Conservation (phyloP, 257 asterid species). For the Avicennia marina region DNA sequence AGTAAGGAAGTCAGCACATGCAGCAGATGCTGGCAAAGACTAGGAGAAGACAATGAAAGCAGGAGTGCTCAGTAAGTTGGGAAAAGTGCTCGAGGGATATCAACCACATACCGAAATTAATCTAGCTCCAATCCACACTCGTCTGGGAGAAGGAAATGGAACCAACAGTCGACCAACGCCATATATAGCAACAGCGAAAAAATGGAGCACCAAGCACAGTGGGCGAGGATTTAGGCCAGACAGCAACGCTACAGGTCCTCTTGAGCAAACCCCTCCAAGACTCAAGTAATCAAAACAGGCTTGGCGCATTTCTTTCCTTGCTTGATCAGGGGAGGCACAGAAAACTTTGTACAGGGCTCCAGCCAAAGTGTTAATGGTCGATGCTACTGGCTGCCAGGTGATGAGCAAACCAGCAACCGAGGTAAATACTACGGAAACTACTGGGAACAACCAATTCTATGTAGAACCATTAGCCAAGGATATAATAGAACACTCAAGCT, state of each 20-base stretch:
- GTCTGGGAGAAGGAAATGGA: conserved; percentile 52
- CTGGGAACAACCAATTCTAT: no score
- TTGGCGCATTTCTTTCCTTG: conserved; percentile 60
- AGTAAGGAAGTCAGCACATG: no score
- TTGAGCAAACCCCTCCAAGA: conserved; percentile 53
- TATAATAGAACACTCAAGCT: no score
- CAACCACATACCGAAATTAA: background rate
- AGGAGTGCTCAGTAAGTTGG: no score
- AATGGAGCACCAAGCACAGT: conserved; percentile 48
- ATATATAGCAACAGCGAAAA: conserved; percentile 55
- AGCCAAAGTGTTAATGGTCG: conserved; percentile 56
- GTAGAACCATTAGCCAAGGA: no score
- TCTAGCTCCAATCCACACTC: conserved; percentile 36
- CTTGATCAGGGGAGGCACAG: conserved; percentile 61
- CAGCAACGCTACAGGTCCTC: conserved; percentile 52
- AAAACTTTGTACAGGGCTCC: no score
- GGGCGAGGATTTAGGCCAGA: conserved; percentile 61
- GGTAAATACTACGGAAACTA: no score
- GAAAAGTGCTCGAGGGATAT: no score
- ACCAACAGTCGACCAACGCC: conserved; percentile 56
- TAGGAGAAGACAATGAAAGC: no score
- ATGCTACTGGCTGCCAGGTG: conserved; percentile 67
- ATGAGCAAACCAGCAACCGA: no score
- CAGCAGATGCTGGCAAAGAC: no score
- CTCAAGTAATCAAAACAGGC: conserved; percentile 61